Percentiles rank a stretch among this genome's conserved stretches.
These are phyloP conservation scores for Discostella stelligeroides DNA, from an alignment of 108 stramenopile genomes.

Conservation along the genomic window DNA sequence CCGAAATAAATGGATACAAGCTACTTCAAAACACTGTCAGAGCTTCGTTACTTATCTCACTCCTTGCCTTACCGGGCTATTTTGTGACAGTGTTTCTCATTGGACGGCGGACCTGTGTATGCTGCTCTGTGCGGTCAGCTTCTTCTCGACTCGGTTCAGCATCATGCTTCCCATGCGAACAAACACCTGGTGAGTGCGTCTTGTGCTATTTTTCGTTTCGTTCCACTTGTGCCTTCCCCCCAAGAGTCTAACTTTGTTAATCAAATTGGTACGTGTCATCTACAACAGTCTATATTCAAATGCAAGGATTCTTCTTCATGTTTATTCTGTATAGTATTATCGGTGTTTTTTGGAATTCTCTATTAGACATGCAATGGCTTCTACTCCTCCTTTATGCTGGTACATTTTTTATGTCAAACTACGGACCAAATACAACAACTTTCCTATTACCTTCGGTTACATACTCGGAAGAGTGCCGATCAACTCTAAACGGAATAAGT, in stretches of 20 bases:
- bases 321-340: slow-evolving; percentile 73
- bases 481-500: slow-evolving; percentile 83
- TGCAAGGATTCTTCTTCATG: slow-evolving; percentile 88
- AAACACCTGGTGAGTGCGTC: slow-evolving; percentile 59
- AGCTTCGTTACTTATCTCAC: slow-evolving; percentile 44
- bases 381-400: slow-evolving; percentile 55
- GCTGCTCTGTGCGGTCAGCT: slow-evolving; percentile 21
- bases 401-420: slow-evolving; percentile 69
- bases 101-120: slow-evolving; percentile 52
- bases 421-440: slow-evolving; percentile 75
- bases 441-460: slow-evolving; percentile 72
- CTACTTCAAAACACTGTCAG: slow-evolving; percentile 34
- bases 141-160: slow-evolving; percentile 25
- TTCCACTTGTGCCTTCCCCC: background rate
- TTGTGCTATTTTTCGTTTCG: background rate
- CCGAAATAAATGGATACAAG: slow-evolving; percentile 26
- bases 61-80: slow-evolving; percentile 84
- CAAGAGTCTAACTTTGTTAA: background rate
- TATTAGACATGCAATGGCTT: slow-evolving; percentile 49
- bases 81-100: slow-evolving; percentile 67
- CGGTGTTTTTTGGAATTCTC: slow-evolving; percentile 65
- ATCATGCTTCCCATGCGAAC: slow-evolving; percentile 36
- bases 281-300: slow-evolving; percentile 58
- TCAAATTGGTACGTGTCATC: background rate
- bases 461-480: slow-evolving; percentile 67